These are phyloP conservation scores for Phytophthora pisi DNA, from an alignment of 352 stramenopile species.

Conservation along the genomic window DNA sequence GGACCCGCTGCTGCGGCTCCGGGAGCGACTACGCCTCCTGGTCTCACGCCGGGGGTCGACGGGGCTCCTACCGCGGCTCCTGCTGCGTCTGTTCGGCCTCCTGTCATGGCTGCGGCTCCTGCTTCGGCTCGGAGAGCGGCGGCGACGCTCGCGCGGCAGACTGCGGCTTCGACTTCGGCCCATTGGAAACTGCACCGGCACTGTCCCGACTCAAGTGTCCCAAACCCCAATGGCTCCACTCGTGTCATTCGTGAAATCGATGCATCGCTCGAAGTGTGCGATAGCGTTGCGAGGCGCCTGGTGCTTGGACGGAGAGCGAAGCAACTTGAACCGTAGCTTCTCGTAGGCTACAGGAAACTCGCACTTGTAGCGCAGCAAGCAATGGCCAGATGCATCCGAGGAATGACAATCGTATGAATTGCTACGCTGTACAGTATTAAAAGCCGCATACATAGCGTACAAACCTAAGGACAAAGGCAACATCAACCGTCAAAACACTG, in stretches of 20 bases:
- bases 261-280: too few species aligned
- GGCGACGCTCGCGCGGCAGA: slow-evolving; percentile 2
- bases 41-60: neutral
- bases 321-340: neutral
- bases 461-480: too few species aligned
- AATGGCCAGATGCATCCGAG: slow-evolving; percentile 11
- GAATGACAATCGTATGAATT: slow-evolving; percentile 13
- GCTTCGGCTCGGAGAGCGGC: slow-evolving; percentile 15
- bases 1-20: slow-evolving; percentile 10
- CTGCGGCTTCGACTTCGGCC: slow-evolving; percentile 28
- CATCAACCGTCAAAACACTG: too few species aligned
- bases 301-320: neutral
- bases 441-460: too few species aligned
- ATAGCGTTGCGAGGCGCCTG: too few species aligned
- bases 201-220: slow-evolving; percentile 11
- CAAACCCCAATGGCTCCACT: neutral
- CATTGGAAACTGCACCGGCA: slow-evolving; percentile 19
- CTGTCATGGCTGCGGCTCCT: slow-evolving; percentile 21
- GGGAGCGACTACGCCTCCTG: slow-evolving; percentile 13
- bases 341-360: neutral
- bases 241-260: too few species aligned
- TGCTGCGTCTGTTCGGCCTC: slow-evolving; percentile 15
- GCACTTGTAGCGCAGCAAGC: neutral
- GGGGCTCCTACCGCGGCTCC: slow-evolving; percentile 24
- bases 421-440: too few species aligned